These are phyloP conservation scores for Chlamydomonas reinhardtii DNA, from an alignment of 163 green algal species.

Conservation along the genomic window DNA sequence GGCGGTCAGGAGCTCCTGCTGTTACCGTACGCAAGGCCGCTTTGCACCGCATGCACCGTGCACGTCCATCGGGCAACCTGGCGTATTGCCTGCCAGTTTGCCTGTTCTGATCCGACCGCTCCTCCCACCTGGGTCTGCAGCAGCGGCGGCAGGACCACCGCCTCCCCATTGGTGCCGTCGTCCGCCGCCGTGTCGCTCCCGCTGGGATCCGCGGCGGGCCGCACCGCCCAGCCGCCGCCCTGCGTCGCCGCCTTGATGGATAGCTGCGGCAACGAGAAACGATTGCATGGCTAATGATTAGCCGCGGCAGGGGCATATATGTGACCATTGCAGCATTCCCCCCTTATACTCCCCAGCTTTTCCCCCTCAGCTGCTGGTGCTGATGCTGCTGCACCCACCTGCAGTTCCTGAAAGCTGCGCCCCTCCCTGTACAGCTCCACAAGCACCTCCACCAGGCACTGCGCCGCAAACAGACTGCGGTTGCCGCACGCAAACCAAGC, in stretches of 20 bases:
- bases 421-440: slow-evolving; percentile 68
- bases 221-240: neutral
- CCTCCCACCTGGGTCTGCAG: slow-evolving; percentile 35
- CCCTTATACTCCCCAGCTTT: too few relatives aligned
- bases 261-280: slow-evolving; percentile 33
- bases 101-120: too few relatives aligned
- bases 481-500: slow-evolving; percentile 70
- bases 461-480: slow-evolving; percentile 70
- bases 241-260: slow-evolving; percentile 41
- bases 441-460: slow-evolving; percentile 75
- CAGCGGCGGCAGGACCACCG: slow-evolving; percentile 37
- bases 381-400: slow-evolving; percentile 33
- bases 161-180: neutral
- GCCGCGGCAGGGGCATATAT: too few relatives aligned
- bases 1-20: too few relatives aligned
- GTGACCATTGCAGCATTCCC: too few relatives aligned
- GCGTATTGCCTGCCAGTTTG: too few relatives aligned
- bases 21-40: too few relatives aligned
- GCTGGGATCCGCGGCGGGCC: neutral
- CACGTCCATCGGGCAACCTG: too few relatives aligned
- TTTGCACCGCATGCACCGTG: neutral
- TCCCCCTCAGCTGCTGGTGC: neutral
- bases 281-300: neutral
- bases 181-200: neutral
- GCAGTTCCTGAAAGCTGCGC: slow-evolving; percentile 58